Evolutionary conservation across 306 rosid genomes (phyloP).

Genomic region (Quercus agrifolia): DNA sequence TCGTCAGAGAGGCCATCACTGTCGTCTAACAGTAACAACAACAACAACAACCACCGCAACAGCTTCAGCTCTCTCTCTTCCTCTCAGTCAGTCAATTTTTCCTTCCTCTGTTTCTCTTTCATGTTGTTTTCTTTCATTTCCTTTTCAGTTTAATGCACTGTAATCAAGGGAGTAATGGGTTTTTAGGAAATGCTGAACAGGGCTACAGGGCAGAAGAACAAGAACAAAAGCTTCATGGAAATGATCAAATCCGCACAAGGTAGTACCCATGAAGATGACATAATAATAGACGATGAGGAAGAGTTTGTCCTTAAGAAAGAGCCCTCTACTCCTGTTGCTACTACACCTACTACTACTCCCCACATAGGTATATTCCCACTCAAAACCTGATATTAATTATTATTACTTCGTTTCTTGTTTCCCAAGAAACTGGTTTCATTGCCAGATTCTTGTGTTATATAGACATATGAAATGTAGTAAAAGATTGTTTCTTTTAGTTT

Average conservation of each 20-base stretch:
- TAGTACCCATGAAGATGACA: conserved; percentile 56
- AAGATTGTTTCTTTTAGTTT: not conserved
- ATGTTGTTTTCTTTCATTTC: not conserved
- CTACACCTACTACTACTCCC: conserved; percentile 4
- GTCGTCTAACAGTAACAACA: conserved; percentile 67
- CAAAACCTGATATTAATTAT: not conserved
- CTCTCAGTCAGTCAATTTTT: conserved; percentile 60
- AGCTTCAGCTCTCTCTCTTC: conserved; percentile 70
- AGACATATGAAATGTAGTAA: no score
- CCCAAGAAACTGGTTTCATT: not conserved
- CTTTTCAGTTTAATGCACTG: not conserved
- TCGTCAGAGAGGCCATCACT: conserved; percentile 65
- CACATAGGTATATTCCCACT: conserved; percentile 40
- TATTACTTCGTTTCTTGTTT: not conserved
- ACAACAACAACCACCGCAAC: conserved; percentile 45
- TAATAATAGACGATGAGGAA: conserved; percentile 50
- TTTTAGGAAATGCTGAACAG: conserved; percentile 36
- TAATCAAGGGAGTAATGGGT: not conserved
- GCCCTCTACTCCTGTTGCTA: conserved; percentile 28
- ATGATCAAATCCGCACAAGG: conserved; percentile 78
- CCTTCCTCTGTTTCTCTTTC: not conserved
- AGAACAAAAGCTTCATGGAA: conserved; percentile 78
- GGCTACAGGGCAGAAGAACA: conserved; percentile 68
- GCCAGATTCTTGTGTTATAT: not conserved
- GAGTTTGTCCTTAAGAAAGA: conserved; percentile 65